These are phyloP conservation scores for Penicillium sp. DNA, from an alignment of 2,329 filamentous ascomycete genomes.

Conservation along the genomic window DNA sequence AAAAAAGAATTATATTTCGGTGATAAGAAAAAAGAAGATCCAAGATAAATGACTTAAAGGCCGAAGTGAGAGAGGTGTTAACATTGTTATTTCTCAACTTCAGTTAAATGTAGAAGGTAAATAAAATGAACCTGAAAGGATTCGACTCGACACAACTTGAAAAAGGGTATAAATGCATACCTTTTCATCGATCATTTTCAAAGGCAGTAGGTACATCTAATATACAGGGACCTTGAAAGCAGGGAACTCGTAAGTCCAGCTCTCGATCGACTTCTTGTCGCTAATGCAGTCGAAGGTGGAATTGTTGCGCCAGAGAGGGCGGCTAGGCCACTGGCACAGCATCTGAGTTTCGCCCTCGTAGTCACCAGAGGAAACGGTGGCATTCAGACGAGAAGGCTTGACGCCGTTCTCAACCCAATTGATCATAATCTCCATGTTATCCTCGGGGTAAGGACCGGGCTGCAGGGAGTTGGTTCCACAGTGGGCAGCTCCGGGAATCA, in stretches of 20 bases:
- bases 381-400: slow-evolving; percentile 51
- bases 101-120: not conserved
- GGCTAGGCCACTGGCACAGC: slow-evolving; percentile 41
- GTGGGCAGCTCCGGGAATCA: slow-evolving; percentile 59
- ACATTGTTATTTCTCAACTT: not conserved
- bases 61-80: not conserved
- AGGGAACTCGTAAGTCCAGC: slow-evolving; percentile 45
- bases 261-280: slow-evolving; percentile 45
- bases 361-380: slow-evolving; percentile 39
- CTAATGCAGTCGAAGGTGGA: slow-evolving; percentile 44
- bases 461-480: slow-evolving; percentile 53
- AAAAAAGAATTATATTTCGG: too few species aligned
- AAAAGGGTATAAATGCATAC: not conserved
- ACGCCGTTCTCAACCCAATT: slow-evolving; percentile 58
- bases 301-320: slow-evolving; percentile 36
- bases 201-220: slow-evolving; percentile 20
- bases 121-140: not conserved
- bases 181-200: not conserved
- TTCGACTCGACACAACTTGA: not conserved
- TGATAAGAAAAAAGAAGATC: too few species aligned
- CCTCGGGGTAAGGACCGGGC: slow-evolving; percentile 51
- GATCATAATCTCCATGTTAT: slow-evolving; percentile 53
- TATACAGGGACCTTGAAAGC: slow-evolving; percentile 47
- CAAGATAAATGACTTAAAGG: not conserved
- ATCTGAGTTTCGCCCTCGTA: slow-evolving; percentile 38